A percentile compares a stretch with the other conserved stretches of the same genome.
phyloP scores from a whole-genome alignment of 208 protist species.

The Leishmania aethiopica region DNA sequence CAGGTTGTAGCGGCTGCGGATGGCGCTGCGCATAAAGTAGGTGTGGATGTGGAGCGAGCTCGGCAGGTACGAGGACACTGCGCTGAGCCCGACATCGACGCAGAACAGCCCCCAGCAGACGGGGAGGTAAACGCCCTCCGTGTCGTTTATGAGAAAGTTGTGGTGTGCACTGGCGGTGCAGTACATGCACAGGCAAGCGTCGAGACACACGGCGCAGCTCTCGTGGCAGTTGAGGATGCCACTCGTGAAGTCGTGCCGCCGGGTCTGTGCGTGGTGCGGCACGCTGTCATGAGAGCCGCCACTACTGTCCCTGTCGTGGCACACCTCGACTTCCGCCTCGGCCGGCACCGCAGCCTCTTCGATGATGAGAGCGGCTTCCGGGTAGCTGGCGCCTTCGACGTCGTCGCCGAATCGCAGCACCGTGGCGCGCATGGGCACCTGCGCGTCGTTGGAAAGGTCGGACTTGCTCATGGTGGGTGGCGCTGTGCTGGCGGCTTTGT shows the following conservation, averaged over 20 bases:
- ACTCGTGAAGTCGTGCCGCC: slow-evolving; percentile 12
- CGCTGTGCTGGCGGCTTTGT: no score
- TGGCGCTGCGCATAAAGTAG: slow-evolving; percentile 15
- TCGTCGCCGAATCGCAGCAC: slow-evolving; percentile 9
- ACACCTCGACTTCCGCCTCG: neutral
- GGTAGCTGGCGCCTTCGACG: neutral
- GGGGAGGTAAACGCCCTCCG: slow-evolving; percentile 20
- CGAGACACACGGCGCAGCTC: slow-evolving; percentile 17
- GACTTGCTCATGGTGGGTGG: neutral
- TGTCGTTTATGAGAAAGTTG: slow-evolving; percentile 18
- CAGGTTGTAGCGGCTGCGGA: slow-evolving; percentile 32
- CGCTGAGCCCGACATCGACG: slow-evolving; percentile 18
- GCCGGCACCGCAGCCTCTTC: neutral
- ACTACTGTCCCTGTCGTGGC: neutral
- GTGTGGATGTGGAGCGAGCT: slow-evolving; percentile 15
- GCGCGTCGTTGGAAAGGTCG: neutral
- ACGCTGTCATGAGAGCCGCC: neutral
- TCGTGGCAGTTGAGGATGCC: slow-evolving; percentile 24
- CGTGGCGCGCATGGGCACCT: neutral
- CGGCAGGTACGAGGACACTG: neutral
- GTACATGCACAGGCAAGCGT: slow-evolving; percentile 30
- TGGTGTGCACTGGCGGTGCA: slow-evolving; percentile 28
- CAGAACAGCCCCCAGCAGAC: slow-evolving; percentile 25
- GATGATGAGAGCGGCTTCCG: slow-evolving; percentile 2
- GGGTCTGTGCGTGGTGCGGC: neutral